A percentile compares a stretch with the other conserved stretches of the same genome.
phyloP scores from a whole-genome alignment of 306 rosid genomes.

The Carpinus fangiana region DNA sequence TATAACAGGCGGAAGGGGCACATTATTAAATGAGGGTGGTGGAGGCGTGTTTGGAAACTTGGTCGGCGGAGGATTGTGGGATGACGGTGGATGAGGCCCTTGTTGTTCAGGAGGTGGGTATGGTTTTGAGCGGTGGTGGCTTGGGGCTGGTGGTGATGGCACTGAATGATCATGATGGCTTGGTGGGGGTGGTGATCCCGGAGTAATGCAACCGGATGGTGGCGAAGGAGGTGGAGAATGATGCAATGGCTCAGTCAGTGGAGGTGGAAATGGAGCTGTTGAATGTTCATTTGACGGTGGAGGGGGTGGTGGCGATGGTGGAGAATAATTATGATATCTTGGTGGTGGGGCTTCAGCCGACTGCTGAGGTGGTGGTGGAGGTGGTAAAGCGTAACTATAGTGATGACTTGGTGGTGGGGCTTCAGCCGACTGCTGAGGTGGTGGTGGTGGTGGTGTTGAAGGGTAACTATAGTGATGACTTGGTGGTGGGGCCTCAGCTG shows the following conservation, averaged over 20 bases:
- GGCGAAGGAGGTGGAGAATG: conserved; percentile 14
- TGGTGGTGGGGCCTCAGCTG: background rate
- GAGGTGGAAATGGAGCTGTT: background rate
- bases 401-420: background rate
- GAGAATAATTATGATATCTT: background rate
- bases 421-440: background rate
- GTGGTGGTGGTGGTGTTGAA: background rate
- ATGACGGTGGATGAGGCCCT: conserved; percentile 14
- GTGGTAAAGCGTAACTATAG: conserved; percentile 4
- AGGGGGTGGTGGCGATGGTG: conserved; percentile 6
- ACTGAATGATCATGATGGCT: background rate
- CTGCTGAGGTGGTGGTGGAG: background rate
- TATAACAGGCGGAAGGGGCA: conserved; percentile 30
- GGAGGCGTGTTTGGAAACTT: conserved; percentile 7
- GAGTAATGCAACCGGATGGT: conserved; percentile 21
- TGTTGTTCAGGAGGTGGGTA: conserved; percentile 19
- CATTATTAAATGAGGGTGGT: background rate
- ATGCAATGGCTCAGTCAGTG: background rate
- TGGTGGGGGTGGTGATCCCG: conserved; percentile 5
- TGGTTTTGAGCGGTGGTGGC: conserved; percentile 2
- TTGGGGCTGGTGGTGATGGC: conserved; percentile 2
- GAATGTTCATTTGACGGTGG: background rate
- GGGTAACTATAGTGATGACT: background rate
- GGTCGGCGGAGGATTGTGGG: conserved; percentile 4
- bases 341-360: background rate